Base-by-base conservation (phyloP, 371 early-diverging fungal species). In the Saksenaea vasiformis region DNA sequence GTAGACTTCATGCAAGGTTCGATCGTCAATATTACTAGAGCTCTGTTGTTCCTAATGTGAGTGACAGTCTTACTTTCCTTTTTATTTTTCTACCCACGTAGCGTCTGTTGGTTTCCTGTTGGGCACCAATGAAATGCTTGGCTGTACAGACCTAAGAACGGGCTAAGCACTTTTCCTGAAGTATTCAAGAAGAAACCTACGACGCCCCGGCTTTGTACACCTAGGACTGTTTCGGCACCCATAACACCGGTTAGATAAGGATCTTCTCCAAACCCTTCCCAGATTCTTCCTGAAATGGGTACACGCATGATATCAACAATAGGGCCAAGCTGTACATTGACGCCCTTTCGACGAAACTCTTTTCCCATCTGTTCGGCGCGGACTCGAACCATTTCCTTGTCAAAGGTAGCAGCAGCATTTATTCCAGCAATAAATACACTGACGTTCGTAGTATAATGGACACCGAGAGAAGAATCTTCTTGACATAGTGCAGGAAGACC, bases 1-100 rank as follows among this genome's bases (percentile, higher is more conserved):
- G 47, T 84, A 87, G 34, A 84, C 43, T 65, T 87, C 87, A 54
- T 79, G 83, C 56, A 85, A 44, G 10, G 85, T 78, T 13, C 82
- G 71, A 24, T 79, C 75, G 65, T 81, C 83, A 36, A 85, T 73
- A 14, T 69, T 56, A 26, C 72, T 64, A 19, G 69, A 66, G 27
- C 51, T 41, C 62, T 72, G 28, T 17, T 8, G 35, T 2, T 39
- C 34, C 34, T 53, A n/a, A 17, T 15, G 14, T 13, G 13, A 19
- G 9, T 24, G 7, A 22, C 5, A 3, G 26, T 26, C 11, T 43
- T 43, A 24, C 11, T 13, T 27, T 22, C 3, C 17, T 15, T 5
- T 14, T 17, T 19, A 28, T 8, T 0, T 22, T n/a, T 28, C 1
- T 13, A n/a, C 61, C 51, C 54, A 62, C 62, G 10, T 19, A 15